Evolutionary conservation across 2,329 filamentous ascomycete species (phyloP), one percentile per base, ranked within the genome.

Genomic region (Colletotrichum trifolii): DNA sequence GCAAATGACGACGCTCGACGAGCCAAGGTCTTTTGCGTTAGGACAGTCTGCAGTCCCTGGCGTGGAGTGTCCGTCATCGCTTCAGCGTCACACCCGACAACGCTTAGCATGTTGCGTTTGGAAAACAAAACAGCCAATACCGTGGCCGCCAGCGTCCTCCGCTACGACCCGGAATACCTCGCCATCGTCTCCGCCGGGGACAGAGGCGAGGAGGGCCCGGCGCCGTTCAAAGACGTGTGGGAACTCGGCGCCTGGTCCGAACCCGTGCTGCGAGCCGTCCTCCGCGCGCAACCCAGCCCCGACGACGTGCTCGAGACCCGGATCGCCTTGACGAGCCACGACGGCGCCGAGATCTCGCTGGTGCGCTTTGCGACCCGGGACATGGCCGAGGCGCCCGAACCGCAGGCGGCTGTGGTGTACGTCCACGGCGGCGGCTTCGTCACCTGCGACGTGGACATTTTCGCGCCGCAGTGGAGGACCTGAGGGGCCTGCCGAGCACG

Each of bases 341-440:
- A 67, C 4, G 66, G 58, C 8, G 34, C 35, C 11, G 13, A 60
- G 9, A 35, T 68, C 35, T 39, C 46, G 15, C 12, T 68, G 7
- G 33, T 45, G 8, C 59, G 60, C 33, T 64, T 60, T 52, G 52
- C 66, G 4, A 53, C 49, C 7, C n/a, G 10, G 40, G 57, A 55
- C 5, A 61, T 55, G 58, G 33, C 45, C n/a, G 42, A 59, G 9
- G 49, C 54, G 12, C 4, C 49, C 7, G 40, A 54, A 25, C 59
- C 64, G 3, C 60, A 60, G 48, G 71, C 73, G 6, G 77, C 75
- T 9, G 70, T 81, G 12, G 59, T 78, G 13, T 76, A 80, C 66
- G 64, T 77, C 36, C 80, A 83, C 63, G 79, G 79, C 38, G 81
- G 81, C 13, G 81, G 80, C 33, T 77, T 78, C 64, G 72, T 82